These are phyloP conservation scores for Ogataea siamensis DNA, from an alignment of 805 yeast genomes.

Conservation along the genomic window DNA sequence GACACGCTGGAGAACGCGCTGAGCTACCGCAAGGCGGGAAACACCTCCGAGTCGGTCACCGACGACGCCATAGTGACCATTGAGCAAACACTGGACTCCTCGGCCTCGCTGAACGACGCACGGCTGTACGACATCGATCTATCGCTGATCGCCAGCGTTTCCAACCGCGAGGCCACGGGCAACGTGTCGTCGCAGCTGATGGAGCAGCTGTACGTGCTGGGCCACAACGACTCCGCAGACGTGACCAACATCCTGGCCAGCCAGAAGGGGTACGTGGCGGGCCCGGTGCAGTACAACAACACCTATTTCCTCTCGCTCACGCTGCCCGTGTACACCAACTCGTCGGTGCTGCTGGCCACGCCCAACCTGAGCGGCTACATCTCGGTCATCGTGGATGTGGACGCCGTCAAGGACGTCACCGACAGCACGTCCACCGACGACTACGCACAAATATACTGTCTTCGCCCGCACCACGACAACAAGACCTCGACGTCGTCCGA, in stretches of 20 bases:
- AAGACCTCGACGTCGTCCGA: constrained; percentile 27
- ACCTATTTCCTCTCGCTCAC: constrained; percentile 70
- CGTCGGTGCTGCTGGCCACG: constrained; percentile 61
- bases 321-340: constrained; percentile 68
- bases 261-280: constrained; percentile 53
- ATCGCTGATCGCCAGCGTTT: constrained; percentile 43
- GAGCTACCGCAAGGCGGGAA: constrained; percentile 68
- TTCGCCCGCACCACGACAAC: constrained; percentile 24
- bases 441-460: constrained; percentile 28
- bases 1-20: constrained; percentile 61
- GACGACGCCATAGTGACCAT: constrained; percentile 43
- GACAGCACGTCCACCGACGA: constrained; percentile 43
- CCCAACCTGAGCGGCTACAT: constrained; percentile 69
- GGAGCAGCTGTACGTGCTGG: constrained; percentile 37
- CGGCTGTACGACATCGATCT: constrained; percentile 63
- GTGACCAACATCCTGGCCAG: constrained; percentile 45
- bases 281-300: constrained; percentile 55
- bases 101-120: constrained; percentile 62
- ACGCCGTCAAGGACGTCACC: constrained; percentile 39
- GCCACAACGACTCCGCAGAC: constrained; percentile 12
- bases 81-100: constrained; percentile 61
- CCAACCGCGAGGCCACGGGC: constrained; percentile 32
- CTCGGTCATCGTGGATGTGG: constrained; percentile 54
- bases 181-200: constrained; percentile 41
- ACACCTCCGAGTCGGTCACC: constrained; percentile 52